These are phyloP conservation scores for Xylariaceae sp. DNA, from an alignment of 2,329 filamentous ascomycete species.

Conservation along the genomic window DNA sequence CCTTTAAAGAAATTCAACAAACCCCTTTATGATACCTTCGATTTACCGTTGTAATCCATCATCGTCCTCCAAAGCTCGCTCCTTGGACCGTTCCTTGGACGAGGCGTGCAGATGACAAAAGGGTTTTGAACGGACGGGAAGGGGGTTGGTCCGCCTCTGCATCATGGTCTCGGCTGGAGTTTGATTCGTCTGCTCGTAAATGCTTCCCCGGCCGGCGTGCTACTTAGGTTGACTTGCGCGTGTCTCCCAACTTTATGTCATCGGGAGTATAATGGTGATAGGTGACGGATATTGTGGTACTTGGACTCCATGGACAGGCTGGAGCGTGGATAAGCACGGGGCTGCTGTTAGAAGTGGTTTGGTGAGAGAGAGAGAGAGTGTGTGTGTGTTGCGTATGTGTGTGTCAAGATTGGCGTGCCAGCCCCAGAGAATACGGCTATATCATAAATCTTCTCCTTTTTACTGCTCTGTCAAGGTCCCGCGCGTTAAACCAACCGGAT, in stretches of 20 bases:
- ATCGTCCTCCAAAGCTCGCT: slow-evolving; percentile 34
- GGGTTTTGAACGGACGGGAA: slow-evolving; percentile 35
- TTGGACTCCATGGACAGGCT: slow-evolving; percentile 29
- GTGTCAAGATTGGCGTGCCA: slow-evolving; percentile 42
- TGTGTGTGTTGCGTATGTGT: slow-evolving; percentile 40
- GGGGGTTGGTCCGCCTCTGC: slow-evolving; percentile 36
- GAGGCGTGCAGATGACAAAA: slow-evolving; percentile 33
- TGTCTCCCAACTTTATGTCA: slow-evolving; percentile 30
- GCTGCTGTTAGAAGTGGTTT: slow-evolving; percentile 31
- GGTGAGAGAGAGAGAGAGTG: slow-evolving; percentile 32
- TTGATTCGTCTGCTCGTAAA: slow-evolving; percentile 38
- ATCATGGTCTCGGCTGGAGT: slow-evolving; percentile 40
- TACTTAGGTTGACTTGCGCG: slow-evolving; percentile 34
- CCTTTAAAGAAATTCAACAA: slow-evolving; percentile 63
- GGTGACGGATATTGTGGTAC: slow-evolving; percentile 30
- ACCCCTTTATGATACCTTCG: slow-evolving; percentile 36
- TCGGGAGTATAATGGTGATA: slow-evolving; percentile 35
- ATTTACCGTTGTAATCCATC: slow-evolving; percentile 36
- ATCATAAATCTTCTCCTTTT: slow-evolving; percentile 54
- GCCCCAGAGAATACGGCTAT: slow-evolving; percentile 45
- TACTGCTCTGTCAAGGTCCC: slow-evolving; percentile 42
- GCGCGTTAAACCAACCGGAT: slow-evolving; percentile 36
- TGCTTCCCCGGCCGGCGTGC: slow-evolving; percentile 35
- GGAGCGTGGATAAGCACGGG: slow-evolving; percentile 28
- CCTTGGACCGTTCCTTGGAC: slow-evolving; percentile 34